Conservation (phyloP, 257 asterid genomes). For the Osmanthus fragrans region DNA sequence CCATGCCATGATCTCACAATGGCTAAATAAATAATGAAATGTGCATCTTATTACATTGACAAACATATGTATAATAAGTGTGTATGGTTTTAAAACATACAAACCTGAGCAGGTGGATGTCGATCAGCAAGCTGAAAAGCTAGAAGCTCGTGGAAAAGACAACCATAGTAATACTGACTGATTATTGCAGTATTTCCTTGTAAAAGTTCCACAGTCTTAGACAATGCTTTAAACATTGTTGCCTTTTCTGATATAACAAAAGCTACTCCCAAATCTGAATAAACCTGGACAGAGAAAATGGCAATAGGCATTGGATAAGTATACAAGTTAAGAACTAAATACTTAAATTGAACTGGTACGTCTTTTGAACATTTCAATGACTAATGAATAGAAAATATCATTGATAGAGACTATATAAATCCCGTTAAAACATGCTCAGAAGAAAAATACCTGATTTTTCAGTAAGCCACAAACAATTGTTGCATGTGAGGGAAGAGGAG, state of each 20-base stretch:
- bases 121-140: conserved; percentile 97
- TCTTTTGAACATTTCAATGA: conserved; percentile 5
- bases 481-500: conserved; percentile 87
- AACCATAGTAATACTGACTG: conserved; percentile 95
- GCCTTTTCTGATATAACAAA: conserved; percentile 90
- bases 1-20: neutral
- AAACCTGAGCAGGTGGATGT: conserved; percentile 79
- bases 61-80: conserved; percentile 5
- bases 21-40: neutral
- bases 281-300: conserved; percentile 59
- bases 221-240: conserved; percentile 64
- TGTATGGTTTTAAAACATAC: conserved; percentile 22
- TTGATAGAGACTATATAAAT: neutral
- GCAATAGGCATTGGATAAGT: neutral
- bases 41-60: neutral
- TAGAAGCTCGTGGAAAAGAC: conserved; percentile 91
- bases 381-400: neutral
- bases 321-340: conserved; percentile 1
- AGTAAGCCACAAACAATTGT: conserved; percentile 87
- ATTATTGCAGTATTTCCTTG: conserved; percentile 91
- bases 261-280: conserved; percentile 93
- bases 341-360: neutral
- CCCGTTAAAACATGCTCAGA: neutral
- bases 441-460: conserved; percentile 66
- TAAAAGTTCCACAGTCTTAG: conserved; percentile 84